These are phyloP conservation scores for Pterocarpus macrocarpus DNA, from an alignment of 306 rosid species.

Conservation along the genomic window DNA sequence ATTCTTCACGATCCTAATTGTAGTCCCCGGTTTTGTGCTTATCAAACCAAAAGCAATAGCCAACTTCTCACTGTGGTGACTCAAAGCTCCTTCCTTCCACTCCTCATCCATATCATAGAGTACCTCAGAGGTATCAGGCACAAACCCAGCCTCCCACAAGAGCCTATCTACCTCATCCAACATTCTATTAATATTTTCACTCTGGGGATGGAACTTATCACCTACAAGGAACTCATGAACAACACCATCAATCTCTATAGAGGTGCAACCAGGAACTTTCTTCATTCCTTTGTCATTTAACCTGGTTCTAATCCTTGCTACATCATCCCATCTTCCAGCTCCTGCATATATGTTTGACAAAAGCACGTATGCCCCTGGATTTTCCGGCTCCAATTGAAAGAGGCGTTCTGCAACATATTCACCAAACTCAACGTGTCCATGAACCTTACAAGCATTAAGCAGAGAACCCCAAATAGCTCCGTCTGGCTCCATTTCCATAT, in stretches of 20 bases:
- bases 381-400: slow-evolving; percentile 75
- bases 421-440: slow-evolving; percentile 68
- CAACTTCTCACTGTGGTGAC: slow-evolving; percentile 87
- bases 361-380: slow-evolving; percentile 74
- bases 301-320: slow-evolving; percentile 76
- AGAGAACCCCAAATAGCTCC: slow-evolving; percentile 91
- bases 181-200: slow-evolving; percentile 66
- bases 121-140: slow-evolving; percentile 83
- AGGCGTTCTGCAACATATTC: slow-evolving; percentile 71
- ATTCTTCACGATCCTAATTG: slow-evolving; percentile 80
- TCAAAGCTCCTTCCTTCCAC: slow-evolving; percentile 85
- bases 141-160: slow-evolving; percentile 67
- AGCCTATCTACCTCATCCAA: slow-evolving; percentile 71
- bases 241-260: slow-evolving; percentile 73
- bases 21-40: slow-evolving; percentile 80
- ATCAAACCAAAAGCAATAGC: slow-evolving; percentile 90
- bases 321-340: slow-evolving; percentile 89
- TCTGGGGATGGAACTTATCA: slow-evolving; percentile 70
- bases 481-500: slow-evolving; percentile 84
- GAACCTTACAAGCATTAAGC: slow-evolving; percentile 81
- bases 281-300: slow-evolving; percentile 80
- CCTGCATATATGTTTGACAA: slow-evolving; percentile 85
- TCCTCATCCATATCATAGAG: slow-evolving; percentile 83
- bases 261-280: slow-evolving; percentile 92
- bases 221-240: slow-evolving; percentile 94